Evolutionary conservation across 768 basidiomycete genomes (phyloP).

Genomic region (Lactarius hengduanensis): DNA sequence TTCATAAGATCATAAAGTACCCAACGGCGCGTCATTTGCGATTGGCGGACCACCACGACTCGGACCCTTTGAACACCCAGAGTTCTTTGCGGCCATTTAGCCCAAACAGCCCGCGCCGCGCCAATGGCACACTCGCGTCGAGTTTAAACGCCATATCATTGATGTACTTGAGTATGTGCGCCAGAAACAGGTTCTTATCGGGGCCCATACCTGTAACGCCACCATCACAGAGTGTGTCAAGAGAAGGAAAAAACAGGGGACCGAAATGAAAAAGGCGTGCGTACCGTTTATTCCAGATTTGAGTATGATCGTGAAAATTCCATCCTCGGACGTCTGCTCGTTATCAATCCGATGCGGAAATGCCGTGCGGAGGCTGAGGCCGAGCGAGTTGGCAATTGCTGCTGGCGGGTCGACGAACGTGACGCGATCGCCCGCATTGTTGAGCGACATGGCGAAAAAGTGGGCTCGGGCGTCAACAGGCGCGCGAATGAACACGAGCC

Average conservation of each 20-base stretch:
- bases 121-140: constrained; percentile 66
- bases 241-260: background rate
- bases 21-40: constrained; percentile 10
- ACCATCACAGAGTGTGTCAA: background rate
- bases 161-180: constrained; percentile 62
- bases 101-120: constrained; percentile 39
- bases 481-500: constrained; percentile 63
- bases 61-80: constrained; percentile 58
- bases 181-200: constrained; percentile 55
- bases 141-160: constrained; percentile 57
- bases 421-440: constrained; percentile 57
- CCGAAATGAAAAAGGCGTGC: background rate
- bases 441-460: constrained; percentile 68
- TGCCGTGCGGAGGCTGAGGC: constrained; percentile 39
- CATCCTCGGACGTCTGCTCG: constrained; percentile 48
- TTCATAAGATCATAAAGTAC: constrained; percentile 20
- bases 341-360: constrained; percentile 45
- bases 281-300: constrained; percentile 36
- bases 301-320: constrained; percentile 55
- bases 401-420: constrained; percentile 44
- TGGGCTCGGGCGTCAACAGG: constrained; percentile 47
- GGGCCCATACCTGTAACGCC: constrained; percentile 31
- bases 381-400: constrained; percentile 40
- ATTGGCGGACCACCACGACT: constrained; percentile 26
- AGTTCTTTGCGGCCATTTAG: constrained; percentile 52